phyloP scores from a whole-genome alignment of 306 rosid genomes.

The Adenanthera pavonina region DNA sequence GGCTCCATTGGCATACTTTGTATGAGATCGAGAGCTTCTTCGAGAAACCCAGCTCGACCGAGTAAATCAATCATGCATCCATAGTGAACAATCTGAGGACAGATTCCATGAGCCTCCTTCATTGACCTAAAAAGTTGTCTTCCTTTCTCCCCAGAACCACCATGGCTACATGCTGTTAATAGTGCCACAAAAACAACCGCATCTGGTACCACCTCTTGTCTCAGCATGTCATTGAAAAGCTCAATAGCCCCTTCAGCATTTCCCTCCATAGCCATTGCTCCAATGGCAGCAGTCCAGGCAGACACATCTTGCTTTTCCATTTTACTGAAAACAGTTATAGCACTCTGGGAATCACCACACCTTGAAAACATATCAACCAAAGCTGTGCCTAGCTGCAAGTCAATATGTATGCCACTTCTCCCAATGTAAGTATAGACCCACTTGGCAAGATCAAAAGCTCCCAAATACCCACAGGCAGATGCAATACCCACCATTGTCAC shows the following conservation, averaged over 20 bases:
- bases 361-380: constrained; percentile 84
- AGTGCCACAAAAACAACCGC: constrained; percentile 71
- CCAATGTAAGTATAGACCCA: constrained; percentile 60
- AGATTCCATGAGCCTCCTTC: constrained; percentile 52
- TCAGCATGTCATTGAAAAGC: constrained; percentile 66
- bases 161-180: constrained; percentile 76
- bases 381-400: constrained; percentile 75
- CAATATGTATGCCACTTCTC: constrained; percentile 59
- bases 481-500: constrained; percentile 81
- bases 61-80: constrained; percentile 90
- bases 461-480: constrained; percentile 82
- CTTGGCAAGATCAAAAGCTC: constrained; percentile 71
- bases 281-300: constrained; percentile 87
- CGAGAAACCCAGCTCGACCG: constrained; percentile 68
- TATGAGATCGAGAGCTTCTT: constrained; percentile 69
- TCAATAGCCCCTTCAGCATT: constrained; percentile 61
- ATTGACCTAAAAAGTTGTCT: constrained; percentile 59
- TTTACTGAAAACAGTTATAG: constrained; percentile 58
- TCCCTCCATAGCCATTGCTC: constrained; percentile 82
- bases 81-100: constrained; percentile 70
- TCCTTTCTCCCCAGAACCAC: constrained; percentile 69
- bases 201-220: constrained; percentile 66
- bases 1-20: constrained; percentile 79
- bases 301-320: constrained; percentile 65
- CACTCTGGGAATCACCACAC: constrained; percentile 68